Conservation (phyloP, 805 yeast species). For the Candida odintsovae region DNA sequence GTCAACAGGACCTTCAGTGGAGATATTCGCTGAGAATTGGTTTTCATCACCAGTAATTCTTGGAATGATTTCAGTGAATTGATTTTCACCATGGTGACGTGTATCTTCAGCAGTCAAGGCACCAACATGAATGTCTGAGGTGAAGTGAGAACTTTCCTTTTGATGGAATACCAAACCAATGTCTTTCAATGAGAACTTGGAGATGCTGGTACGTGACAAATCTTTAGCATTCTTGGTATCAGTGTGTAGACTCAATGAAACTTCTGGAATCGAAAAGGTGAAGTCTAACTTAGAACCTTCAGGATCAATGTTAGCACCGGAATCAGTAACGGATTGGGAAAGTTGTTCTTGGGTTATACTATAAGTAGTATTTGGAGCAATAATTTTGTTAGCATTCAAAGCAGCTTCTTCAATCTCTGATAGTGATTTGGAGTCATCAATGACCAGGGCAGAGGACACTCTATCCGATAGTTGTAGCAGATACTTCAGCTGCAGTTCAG, state of each 20-base stretch:
- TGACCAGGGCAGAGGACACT: slow-evolving; percentile 47
- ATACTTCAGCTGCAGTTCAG: slow-evolving; percentile 66
- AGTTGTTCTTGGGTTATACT: slow-evolving; percentile 11
- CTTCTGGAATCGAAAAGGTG: slow-evolving; percentile 52
- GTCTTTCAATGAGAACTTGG: slow-evolving; percentile 56
- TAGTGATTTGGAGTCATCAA: slow-evolving; percentile 35
- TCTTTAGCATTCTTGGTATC: slow-evolving; percentile 34
- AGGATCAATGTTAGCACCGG: slow-evolving; percentile 11
- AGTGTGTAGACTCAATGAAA: slow-evolving; percentile 58
- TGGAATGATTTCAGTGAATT: slow-evolving; percentile 79
- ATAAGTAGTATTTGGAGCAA: slow-evolving; percentile 29
- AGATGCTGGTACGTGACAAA: slow-evolving; percentile 38
- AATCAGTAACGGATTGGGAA: slow-evolving; percentile 18
- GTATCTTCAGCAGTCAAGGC: slow-evolving; percentile 78
- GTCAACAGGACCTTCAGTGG: slow-evolving; percentile 34
- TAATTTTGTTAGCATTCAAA: slow-evolving; percentile 49
- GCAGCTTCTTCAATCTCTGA: slow-evolving; percentile 62
- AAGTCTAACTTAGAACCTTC: slow-evolving; percentile 36
- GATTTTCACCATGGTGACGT: slow-evolving; percentile 54
- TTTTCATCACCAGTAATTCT: slow-evolving; percentile 51
- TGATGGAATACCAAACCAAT: slow-evolving; percentile 46
- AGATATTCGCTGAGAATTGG: slow-evolving; percentile 61
- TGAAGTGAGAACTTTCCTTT: slow-evolving; percentile 48
- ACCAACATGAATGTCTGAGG: slow-evolving; percentile 56
- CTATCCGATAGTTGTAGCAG: slow-evolving; percentile 50